Conservation (phyloP, 345 rosid genomes). For the Litchi chinensis region DNA sequence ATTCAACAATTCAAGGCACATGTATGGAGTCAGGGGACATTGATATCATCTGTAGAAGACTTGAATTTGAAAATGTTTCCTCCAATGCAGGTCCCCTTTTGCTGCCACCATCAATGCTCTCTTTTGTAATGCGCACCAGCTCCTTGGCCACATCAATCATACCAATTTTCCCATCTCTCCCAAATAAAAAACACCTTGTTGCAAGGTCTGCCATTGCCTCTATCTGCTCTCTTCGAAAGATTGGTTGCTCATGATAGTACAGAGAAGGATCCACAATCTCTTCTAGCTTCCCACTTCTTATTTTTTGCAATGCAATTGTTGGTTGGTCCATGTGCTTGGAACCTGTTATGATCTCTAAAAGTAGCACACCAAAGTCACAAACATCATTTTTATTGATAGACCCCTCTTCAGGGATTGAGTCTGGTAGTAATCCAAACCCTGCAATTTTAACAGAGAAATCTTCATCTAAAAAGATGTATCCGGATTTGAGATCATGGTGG, state of each 20-base stretch:
- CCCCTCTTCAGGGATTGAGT: slow-evolving; percentile 20
- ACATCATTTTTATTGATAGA: slow-evolving; percentile 40
- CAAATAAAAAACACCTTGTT: slow-evolving; percentile 71
- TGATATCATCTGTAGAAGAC: slow-evolving; percentile 88
- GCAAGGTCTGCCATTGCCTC: slow-evolving; percentile 73
- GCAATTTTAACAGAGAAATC: slow-evolving; percentile 58
- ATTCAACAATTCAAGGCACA: slow-evolving; percentile 29
- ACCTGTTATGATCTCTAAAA: slow-evolving; percentile 76
- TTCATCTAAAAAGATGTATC: slow-evolving; percentile 61
- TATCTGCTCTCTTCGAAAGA: slow-evolving; percentile 58
- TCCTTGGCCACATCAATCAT: slow-evolving; percentile 78
- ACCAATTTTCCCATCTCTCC: slow-evolving; percentile 73
- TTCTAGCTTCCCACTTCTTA: slow-evolving; percentile 63
- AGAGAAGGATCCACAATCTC: slow-evolving; percentile 71
- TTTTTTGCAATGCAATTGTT: slow-evolving; percentile 49
- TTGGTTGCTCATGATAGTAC: slow-evolving; percentile 65
- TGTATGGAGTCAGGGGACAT: slow-evolving; percentile 82
- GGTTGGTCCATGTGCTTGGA: slow-evolving; percentile 43
- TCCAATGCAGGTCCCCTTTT: slow-evolving; percentile 61
- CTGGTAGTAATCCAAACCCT: slow-evolving; percentile 59
- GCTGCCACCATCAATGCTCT: slow-evolving; percentile 45
- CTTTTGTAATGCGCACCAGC: slow-evolving; percentile 55
- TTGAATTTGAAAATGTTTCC: slow-evolving; percentile 88
- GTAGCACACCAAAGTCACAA: slow-evolving; percentile 62
- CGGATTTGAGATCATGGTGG: slow-evolving; percentile 55